Evolutionary conservation across 2,329 filamentous ascomycete species (phyloP).

Genomic region (Colletotrichum brevisporum): DNA sequence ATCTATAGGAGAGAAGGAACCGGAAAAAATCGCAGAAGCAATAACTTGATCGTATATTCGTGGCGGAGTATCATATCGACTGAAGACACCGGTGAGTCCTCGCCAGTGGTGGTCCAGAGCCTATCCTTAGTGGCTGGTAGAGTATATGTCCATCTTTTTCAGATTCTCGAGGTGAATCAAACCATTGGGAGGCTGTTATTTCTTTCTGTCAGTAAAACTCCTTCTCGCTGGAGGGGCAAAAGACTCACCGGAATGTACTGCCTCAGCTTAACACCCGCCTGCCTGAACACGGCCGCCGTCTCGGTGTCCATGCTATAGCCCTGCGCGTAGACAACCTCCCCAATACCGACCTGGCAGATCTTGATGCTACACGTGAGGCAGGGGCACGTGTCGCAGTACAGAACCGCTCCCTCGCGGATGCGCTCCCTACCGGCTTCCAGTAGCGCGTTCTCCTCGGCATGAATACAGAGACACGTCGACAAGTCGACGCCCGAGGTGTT

Average conservation of each 20-base stretch:
- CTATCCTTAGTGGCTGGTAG: too few species aligned
- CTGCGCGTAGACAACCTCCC: conserved; percentile 94
- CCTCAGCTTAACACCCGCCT: conserved; percentile 86
- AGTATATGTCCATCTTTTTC: conserved; percentile 63
- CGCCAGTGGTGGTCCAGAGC: too few species aligned
- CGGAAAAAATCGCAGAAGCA: too few species aligned
- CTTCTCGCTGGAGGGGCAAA: neutral
- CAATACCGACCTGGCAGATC: conserved; percentile 96
- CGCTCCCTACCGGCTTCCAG: conserved; percentile 94
- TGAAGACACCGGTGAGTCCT: too few species aligned
- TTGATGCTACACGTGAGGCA: conserved; percentile 99
- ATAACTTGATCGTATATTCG: too few species aligned
- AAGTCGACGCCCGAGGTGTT: conserved; percentile 79
- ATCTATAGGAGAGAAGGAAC: too few species aligned
- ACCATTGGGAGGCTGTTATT: conserved; percentile 71
- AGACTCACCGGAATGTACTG: conserved; percentile 86
- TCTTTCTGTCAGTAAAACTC: too few species aligned
- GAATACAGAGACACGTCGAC: conserved; percentile 93
- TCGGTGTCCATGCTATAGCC: conserved; percentile 94
- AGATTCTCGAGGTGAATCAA: conserved; percentile 75
- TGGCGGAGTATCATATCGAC: too few species aligned
- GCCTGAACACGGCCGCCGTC: conserved; percentile 84
- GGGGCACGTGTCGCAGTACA: conserved; percentile 97
- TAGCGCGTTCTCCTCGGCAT: conserved; percentile 97
- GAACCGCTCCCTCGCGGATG: conserved; percentile 83